Evolutionary conservation across 495 filamentous ascomycete species (phyloP).

Genomic region (Trypethelium eluteriae): DNA sequence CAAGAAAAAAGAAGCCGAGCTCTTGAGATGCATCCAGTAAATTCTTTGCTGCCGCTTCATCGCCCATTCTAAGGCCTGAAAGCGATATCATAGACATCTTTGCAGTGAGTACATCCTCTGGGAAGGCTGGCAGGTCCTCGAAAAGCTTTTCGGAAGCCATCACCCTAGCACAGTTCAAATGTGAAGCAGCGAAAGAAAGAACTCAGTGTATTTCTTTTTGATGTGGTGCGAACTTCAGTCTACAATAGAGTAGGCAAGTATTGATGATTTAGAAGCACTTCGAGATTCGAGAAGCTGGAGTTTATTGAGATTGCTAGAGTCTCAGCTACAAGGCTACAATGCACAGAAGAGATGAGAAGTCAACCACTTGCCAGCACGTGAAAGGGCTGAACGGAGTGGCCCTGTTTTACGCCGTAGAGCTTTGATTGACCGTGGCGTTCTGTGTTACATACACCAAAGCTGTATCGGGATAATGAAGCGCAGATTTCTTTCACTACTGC

Average conservation of each 20-base stretch:
- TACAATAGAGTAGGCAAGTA: background rate
- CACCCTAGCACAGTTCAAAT: background rate
- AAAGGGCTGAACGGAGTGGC: background rate
- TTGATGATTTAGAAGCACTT: background rate
- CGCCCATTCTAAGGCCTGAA: background rate
- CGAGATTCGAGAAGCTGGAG: background rate
- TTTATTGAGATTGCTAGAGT: background rate
- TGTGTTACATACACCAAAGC: background rate
- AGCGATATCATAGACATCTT: slow-evolving; percentile 10
- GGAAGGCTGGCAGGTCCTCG: slow-evolving; percentile 14
- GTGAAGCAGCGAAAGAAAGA: background rate
- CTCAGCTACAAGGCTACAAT: background rate
- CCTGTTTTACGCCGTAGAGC: background rate
- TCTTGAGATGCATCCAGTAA: slow-evolving; percentile 15
- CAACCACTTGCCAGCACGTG: background rate
- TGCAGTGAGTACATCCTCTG: slow-evolving; percentile 12
- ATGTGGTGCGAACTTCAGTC: background rate
- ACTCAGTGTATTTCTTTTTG: background rate
- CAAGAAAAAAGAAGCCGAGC: slow-evolving; percentile 19
- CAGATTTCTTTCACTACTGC: background rate
- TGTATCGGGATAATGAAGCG: background rate
- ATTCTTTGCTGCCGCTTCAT: slow-evolving; percentile 8
- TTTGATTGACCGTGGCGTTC: background rate
- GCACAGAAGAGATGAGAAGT: background rate
- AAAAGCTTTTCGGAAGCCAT: slow-evolving; percentile 20